Evolutionary conservation across 225 moss, liverwort and hornwort species (phyloP), one percentile per base, ranked within the genome.

Genomic region (Rhytidiadelphus loreus): DNA sequence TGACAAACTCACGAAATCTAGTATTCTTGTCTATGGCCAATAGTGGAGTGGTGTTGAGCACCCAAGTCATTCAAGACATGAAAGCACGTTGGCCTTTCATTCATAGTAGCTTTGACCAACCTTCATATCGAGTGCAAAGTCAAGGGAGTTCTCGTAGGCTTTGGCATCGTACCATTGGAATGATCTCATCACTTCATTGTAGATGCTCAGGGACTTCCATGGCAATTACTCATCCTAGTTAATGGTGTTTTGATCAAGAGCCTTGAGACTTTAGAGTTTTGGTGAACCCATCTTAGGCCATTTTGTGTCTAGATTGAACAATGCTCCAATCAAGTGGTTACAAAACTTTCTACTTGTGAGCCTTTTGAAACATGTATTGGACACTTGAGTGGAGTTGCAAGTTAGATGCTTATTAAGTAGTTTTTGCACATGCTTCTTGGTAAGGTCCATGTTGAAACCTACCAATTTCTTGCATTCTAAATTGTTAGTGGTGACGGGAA

Each of bases 201-300:
- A 7, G 39, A 69, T 69, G 39, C 68, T 22, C 1, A 1, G 7
- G 7, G 13, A 23, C 39, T 69, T 24, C 69, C 13, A 23, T 13
- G 7, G 4, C 12, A 21, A 1, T 22, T n/a, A 12, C 12, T 12
- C 12, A 12, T n/a, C 7, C 5, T 3, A n/a, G 4, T n/a, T 68
- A 7, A 69, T 39, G 7, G 23, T 39, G 9, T 68, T 12, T 12
- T 20, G 6, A 20, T 39, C 39, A 22, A 69, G 23, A 39, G 23
- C 39, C 39, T 39, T 39, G 13, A 69, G 13, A 39, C 39, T 39
- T 39, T 13, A 13, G 0, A 24, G 23, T 7, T 39, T 4, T 39
- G 8, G 4, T 39, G 2, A 69, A 8, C 2, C 8, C 12, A 24
- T 39, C 4, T 69, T 0, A 39, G 1, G 24, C 24, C 2, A 15